Evolutionary conservation across 2,329 filamentous ascomycete species (phyloP), one percentile per base, ranked within the genome.

Genomic region (Aureobasidium sp.): DNA sequence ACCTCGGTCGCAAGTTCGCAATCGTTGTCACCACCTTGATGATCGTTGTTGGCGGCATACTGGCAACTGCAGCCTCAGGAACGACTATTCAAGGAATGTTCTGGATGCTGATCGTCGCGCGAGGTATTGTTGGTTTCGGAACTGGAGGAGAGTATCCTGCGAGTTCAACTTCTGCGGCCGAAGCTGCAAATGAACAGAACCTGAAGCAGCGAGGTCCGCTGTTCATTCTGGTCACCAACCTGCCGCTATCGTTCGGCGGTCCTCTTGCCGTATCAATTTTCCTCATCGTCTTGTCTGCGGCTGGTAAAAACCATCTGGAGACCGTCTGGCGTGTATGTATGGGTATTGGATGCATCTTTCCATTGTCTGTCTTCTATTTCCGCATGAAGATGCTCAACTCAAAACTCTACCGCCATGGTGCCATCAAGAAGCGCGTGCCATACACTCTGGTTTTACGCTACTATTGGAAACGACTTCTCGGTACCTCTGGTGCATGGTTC

Each of bases 401-500:
- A 52, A 79, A 72, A 67, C 79, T 80, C 11, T 81, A 80, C 64
- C 76, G 77, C 30, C 78, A 78, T 2, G 78, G 80, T 4, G 81
- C 81, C 0, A 84, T 83, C 69, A 81, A 83, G 66, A 71, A 68
- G 25, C 70, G 70, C 8, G 77, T 84, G 0, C 79, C 82, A 0
- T 81, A 84, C 64, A 65, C 68, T 1, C 73, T 84, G 0, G 75
- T 82, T 6, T 41, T 81, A 10, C 74, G 73, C 25, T 83, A 78
- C 67, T 84, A 84, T 70, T 84, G 82, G 81, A 79, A 76, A 66
- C 72, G 77, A 2, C 69, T 85, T 11, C 71, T 80, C 36, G 80
- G 82, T 10, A 82, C 81, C 10, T 81, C 76, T 58, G 77, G 79
- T 11, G 81, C 82, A 52, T 84, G 81, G 81, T 83, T 83, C 68